Conservation (phyloP, 2,329 filamentous ascomycete genomes). For the Verticillium nonalfalfae region DNA sequence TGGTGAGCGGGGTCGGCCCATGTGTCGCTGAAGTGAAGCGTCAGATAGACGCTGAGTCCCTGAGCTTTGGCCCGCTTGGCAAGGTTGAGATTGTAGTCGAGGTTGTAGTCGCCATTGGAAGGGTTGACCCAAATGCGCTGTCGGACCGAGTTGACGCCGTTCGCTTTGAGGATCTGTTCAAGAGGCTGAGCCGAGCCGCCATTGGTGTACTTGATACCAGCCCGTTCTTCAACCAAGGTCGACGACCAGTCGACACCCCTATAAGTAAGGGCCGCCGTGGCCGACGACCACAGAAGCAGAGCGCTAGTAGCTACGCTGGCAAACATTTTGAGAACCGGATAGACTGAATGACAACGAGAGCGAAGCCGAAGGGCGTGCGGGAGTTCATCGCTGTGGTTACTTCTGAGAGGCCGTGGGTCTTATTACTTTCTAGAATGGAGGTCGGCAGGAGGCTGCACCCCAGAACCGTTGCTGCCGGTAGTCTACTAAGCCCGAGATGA, state of each 20-base stretch:
- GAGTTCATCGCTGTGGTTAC: neutral
- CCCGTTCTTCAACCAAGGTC: constrained; percentile 53
- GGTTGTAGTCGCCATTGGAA: constrained; percentile 56
- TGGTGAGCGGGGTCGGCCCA: constrained; percentile 66
- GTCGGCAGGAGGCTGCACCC: neutral
- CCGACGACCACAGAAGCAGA: constrained; percentile 12
- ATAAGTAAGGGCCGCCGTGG: constrained; percentile 47
- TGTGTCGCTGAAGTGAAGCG: constrained; percentile 62
- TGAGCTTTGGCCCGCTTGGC: constrained; percentile 57
- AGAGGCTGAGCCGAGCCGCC: constrained; percentile 47
- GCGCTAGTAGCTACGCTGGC: constrained; percentile 6
- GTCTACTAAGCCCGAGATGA: neutral
- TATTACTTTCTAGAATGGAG: neutral
- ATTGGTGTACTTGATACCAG: constrained; percentile 52
- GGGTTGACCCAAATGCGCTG: constrained; percentile 70
- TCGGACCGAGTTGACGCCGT: constrained; percentile 63
- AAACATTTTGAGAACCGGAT: constrained; percentile 4
- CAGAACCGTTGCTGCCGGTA: neutral
- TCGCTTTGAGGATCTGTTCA: constrained; percentile 54
- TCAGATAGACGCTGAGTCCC: constrained; percentile 54
- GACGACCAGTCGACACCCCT: constrained; percentile 69
- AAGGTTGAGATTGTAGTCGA: constrained; percentile 65
- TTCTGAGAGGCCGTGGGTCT: neutral
- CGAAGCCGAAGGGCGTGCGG: neutral
- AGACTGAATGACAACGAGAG: neutral